Base-by-base conservation (phyloP, 2,329 filamentous ascomycete species). In the Pestalotiopsis sp. region DNA sequence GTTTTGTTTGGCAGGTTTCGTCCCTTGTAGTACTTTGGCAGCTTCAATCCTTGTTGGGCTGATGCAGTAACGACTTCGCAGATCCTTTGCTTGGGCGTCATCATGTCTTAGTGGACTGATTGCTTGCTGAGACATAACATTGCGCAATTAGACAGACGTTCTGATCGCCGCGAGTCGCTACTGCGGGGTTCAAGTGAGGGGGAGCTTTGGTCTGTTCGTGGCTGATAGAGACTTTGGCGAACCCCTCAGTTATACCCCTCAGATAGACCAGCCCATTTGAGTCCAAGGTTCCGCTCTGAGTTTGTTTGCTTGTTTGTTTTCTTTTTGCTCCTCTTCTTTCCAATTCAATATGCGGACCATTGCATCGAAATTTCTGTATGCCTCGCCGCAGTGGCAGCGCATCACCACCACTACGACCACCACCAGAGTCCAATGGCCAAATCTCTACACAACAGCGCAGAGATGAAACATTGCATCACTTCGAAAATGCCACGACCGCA, bases 101-200 rank as follows among this genome's bases (percentile, higher is more conserved):
- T 13, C n/a, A 59, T 59, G 27, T 59, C 57, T 59, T 59, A 36
- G 23, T 17, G 12, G 13, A 13, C 23, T 59, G 27, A 13, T 17
- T 20, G 57, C 7, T 36, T 27, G 57, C 27, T 59, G 57, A 36
- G 27, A 27, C 57, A 59, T 59, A 20, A 36, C 59, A 36, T 62
- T 20, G 59, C 31, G 59, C 59, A 36, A 62, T 39, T 20, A 36
- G n/a, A 38, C n/a, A 36, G n/a, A 38, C n/a, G 12, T 62, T 62
- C 27, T 38, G 5, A 27, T 27, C 31, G n/a, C 31, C 31, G 27
- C 59, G 36, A 62, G 9, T 62, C 27, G 27, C 59, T 36, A 62
- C 59, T 62, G 59, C 59, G 59, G 59, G 59, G 59, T 62, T 39
- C 31, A 62, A 39, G 36, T 62, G 59, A 62, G 59, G 59, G 59